Base-by-base conservation (phyloP, 1,284 basidiomycete species). In the Cryptococcus sp. region DNA sequence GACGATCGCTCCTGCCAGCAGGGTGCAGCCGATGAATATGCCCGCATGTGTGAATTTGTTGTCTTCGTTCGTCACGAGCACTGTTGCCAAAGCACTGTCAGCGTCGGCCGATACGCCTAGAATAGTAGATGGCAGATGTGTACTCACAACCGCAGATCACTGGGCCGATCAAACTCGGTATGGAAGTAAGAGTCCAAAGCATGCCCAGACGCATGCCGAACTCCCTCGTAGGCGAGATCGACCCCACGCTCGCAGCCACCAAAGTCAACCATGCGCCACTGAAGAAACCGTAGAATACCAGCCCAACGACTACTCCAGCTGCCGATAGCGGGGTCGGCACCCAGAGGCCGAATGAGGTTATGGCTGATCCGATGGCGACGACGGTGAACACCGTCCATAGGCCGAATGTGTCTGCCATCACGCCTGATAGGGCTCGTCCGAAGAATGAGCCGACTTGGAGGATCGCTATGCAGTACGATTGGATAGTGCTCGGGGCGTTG, bases 141-240 rank as follows among this genome's bases (percentile, higher is more conserved):
- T n/a, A 73, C 73, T 67, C 50, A 75, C 73, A 44, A 11, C 73
- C 74, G 35, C 66, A 60, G 45, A 73, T 70, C n/a, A 72, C 70
- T 6, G 77, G 77, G 1, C 77, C 75, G 13, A 69, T 61, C 22
- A 77, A 62, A 8, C 67, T 57, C 2, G 72, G 68, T 5, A 77
- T 47, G 0, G 68, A 62, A 8, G 70, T 64, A 17, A 68, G 38
- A 2, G 64, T 62, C 66, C 73, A 73, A 50, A 76, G 54, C 71
- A 78, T 73, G 19, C 77, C 76, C 38, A 78, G 60, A 16, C 77
- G 54, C 65, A 74, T 71, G 0, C 77, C 77, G 20, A 72, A 71
- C 57, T 78, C 77, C 49, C 69, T 66, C 1, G 72, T 68, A 0
- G 77, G 76, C n/a, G 65, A 70, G 53, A 77, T 71, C 5, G 70